phyloP scores from a whole-genome alignment of 805 yeast genomes.

The Pichia nakasei region DNA sequence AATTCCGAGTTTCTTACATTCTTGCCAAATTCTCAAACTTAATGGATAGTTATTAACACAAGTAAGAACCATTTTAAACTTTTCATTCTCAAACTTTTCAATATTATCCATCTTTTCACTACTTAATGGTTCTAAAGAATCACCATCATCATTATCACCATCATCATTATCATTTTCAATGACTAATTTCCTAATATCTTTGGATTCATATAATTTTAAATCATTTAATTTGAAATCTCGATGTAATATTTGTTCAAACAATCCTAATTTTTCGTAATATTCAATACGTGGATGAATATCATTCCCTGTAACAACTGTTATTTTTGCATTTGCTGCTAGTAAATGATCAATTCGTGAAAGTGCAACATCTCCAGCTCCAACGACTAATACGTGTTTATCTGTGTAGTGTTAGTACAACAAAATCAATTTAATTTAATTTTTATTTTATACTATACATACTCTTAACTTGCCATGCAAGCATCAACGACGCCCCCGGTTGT shows the following conservation, averaged over 20 bases:
- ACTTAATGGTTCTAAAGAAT: not conserved
- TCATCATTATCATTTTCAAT: conserved; percentile 13
- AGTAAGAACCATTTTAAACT: conserved; percentile 59
- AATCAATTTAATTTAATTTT: not conserved
- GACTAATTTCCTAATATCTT: conserved; percentile 3
- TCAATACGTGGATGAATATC: conserved; percentile 28
- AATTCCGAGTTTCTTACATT: conserved; percentile 36
- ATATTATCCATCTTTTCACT: conserved; percentile 26
- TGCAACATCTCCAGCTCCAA: conserved; percentile 79
- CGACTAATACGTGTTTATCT: conserved; percentile 54
- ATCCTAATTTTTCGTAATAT: conserved; percentile 30
- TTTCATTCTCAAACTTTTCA: conserved; percentile 27
- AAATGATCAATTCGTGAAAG: conserved; percentile 59
- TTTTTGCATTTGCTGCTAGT: conserved; percentile 57
- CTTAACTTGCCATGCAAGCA: conserved; percentile 68
- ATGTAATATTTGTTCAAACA: conserved; percentile 32
- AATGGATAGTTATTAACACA: conserved; percentile 65
- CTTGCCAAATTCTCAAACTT: conserved; percentile 48
- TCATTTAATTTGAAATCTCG: conserved; percentile 41
- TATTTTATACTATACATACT: conserved; percentile 27
- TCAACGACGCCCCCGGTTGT: conserved; percentile 43
- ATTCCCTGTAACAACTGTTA: conserved; percentile 52
- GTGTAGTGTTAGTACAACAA: not conserved
- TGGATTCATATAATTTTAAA: conserved; percentile 39
- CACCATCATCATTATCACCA: conserved; percentile 17